Evolutionary conservation across 768 basidiomycete species (phyloP).

Genomic region (Russula dissimulans): DNA sequence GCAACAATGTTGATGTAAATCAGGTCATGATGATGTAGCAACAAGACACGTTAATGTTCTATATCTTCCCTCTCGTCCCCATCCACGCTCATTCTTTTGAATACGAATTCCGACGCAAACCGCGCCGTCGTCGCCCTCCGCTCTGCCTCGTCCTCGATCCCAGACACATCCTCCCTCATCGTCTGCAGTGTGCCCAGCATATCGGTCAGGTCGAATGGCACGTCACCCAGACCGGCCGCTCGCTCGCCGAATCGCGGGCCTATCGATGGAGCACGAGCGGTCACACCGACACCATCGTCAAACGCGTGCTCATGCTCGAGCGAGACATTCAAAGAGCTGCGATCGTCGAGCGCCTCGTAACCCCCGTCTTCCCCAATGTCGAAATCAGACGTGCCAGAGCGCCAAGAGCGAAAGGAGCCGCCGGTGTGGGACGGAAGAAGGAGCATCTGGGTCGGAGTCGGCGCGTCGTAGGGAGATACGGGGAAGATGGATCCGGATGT

Average conservation of each 20-base stretch:
- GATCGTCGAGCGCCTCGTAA: slow-evolving; percentile 19
- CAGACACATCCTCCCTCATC: slow-evolving; percentile 15
- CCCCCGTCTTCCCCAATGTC: slow-evolving; percentile 22
- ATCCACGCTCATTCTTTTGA: slow-evolving; percentile 10
- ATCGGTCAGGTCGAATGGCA: slow-evolving; percentile 12
- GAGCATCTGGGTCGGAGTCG: slow-evolving; percentile 4
- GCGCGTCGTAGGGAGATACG: neutral
- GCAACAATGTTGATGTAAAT: neutral
- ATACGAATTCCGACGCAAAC: slow-evolving; percentile 19
- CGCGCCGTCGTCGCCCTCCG: slow-evolving; percentile 15
- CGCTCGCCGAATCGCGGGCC: neutral
- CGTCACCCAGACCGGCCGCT: neutral
- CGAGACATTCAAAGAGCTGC: neutral
- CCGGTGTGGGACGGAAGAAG: slow-evolving; percentile 25
- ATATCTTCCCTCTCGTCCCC: slow-evolving; percentile 1
- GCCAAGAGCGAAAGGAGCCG: slow-evolving; percentile 41
- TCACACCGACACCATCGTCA: neutral
- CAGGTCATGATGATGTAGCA: neutral
- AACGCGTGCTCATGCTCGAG: neutral
- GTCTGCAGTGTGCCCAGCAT: slow-evolving; percentile 10
- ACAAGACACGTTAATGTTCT: neutral
- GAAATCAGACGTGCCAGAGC: slow-evolving; percentile 48
- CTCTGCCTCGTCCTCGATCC: slow-evolving; percentile 15
- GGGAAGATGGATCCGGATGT: neutral
- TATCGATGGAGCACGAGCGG: neutral